Evolutionary conservation across 495 filamentous ascomycete species (phyloP).

Genomic region (Lasiosphaeria miniovina): DNA sequence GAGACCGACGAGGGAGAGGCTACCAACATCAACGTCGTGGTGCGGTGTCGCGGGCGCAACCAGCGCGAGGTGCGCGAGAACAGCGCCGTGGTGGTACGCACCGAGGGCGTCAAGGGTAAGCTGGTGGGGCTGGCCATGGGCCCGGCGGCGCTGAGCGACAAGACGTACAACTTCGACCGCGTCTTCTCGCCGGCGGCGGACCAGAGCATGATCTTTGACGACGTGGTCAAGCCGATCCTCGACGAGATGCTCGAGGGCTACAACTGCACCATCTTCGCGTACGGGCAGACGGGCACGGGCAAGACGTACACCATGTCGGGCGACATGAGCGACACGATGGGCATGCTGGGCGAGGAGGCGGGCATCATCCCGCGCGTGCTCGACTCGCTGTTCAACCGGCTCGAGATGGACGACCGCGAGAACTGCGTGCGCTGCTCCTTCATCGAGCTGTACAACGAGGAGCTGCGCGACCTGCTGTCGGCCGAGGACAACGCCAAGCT

Average conservation of each 20-base stretch:
- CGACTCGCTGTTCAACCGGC: constrained; percentile 78
- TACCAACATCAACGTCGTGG: constrained; percentile 96
- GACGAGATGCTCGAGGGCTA: constrained; percentile 97
- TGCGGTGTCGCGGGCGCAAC: constrained; percentile 87
- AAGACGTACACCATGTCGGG: constrained; percentile 99
- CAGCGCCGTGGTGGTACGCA: constrained; percentile 83
- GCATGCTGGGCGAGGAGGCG: constrained; percentile 82
- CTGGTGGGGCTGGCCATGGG: constrained; percentile 87
- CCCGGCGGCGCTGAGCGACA: constrained; percentile 86
- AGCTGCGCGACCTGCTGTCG: constrained; percentile 83
- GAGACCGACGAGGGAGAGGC: constrained; percentile 71
- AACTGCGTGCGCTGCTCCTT: constrained; percentile 96
- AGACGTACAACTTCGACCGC: constrained; percentile 93
- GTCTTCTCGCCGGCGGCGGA: constrained; percentile 96
- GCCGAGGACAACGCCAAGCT: constrained; percentile 77
- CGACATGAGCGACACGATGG: constrained; percentile 84
- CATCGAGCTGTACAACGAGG: constrained; percentile 97
- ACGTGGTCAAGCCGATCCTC: constrained; percentile 85
- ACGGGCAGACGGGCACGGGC: constrained; percentile 95
- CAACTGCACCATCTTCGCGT: constrained; percentile 98
- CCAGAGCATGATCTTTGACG: constrained; percentile 87
- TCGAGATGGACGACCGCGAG: constrained; percentile 75
- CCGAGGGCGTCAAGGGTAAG: constrained; percentile 81
- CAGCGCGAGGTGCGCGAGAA: constrained; percentile 91
- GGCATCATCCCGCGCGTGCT: constrained; percentile 91